A percentile compares a stretch with the other conserved stretches of the same genome.
phyloP scores from a whole-genome alignment of 73 alveolate species.

The Paramecium caudatum region DNA sequence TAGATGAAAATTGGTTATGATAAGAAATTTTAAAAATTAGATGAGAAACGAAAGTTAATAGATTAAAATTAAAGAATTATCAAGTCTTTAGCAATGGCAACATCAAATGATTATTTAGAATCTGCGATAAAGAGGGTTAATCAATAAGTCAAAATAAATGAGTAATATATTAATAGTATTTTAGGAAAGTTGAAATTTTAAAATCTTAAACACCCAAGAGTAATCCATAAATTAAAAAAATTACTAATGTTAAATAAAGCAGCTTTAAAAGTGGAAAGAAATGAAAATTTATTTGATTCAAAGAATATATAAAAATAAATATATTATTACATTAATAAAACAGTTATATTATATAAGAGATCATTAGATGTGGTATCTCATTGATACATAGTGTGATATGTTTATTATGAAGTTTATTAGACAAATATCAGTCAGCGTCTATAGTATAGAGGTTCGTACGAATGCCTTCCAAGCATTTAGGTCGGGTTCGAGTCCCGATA shows the following conservation, averaged over 20 bases:
- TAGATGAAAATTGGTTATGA: conserved; percentile 60
- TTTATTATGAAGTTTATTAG: neutral
- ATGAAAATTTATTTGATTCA: neutral
- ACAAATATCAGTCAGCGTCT: too few species aligned
- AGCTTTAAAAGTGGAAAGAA: neutral
- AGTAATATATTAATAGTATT: conserved; percentile 6
- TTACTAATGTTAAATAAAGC: neutral
- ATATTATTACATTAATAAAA: too few species aligned
- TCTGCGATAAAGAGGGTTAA: conserved; percentile 25
- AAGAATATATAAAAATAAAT: too few species aligned
- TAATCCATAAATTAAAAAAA: neutral
- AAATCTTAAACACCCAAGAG: neutral
- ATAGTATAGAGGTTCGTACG: conserved; percentile 92
- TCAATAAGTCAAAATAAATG: conserved; percentile 42
- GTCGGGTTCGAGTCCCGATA: conserved; percentile 96
- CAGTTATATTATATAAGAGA: too few species aligned
- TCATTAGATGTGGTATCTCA: too few species aligned
- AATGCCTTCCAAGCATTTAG: conserved; percentile 92
- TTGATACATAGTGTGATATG: too few species aligned
- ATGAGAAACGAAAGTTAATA: conserved; percentile 4
- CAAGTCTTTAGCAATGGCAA: neutral
- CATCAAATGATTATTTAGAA: conserved; percentile 56
- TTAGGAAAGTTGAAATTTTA: conserved; percentile 6
- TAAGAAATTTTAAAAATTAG: conserved; percentile 29
- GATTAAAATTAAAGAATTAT: conserved; percentile 39